Percentiles rank a stretch among this genome's conserved stretches.
Conservation (phyloP, 257 asterid species). For the Rhazya stricta region DNA sequence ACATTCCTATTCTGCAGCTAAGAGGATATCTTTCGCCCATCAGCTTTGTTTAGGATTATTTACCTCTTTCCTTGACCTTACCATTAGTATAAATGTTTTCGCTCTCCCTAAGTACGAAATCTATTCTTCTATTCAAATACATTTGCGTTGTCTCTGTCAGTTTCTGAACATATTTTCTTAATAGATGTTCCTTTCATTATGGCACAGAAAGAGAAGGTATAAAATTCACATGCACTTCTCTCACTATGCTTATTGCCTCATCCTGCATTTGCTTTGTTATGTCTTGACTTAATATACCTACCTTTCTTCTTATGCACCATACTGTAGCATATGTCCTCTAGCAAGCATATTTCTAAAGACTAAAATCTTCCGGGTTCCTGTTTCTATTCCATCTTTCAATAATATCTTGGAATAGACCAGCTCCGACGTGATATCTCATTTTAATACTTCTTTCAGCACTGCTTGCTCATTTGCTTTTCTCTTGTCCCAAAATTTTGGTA, state of each 20-base stretch:
- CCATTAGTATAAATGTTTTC: neutral
- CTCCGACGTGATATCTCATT: neutral
- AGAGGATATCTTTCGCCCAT: neutral
- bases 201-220: too few relatives aligned
- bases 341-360: too few relatives aligned
- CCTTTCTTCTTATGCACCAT: neutral
- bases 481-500: neutral
- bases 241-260: neutral
- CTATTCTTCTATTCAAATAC: neutral
- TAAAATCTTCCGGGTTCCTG: neutral
- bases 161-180: neutral
- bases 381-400: neutral
- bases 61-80: neutral
- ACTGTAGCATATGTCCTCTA: neutral
- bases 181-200: neutral
- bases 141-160: neutral
- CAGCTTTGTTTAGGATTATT: neutral
- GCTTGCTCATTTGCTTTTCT: neutral
- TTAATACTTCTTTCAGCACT: neutral
- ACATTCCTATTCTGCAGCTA: too few relatives aligned
- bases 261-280: neutral
- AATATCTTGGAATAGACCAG: too few relatives aligned
- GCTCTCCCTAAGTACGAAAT: neutral
- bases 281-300: too few relatives aligned
- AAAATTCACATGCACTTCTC: too few relatives aligned